Conservation (phyloP, 2,329 filamentous ascomycete genomes). For the Curvularia sp. region DNA sequence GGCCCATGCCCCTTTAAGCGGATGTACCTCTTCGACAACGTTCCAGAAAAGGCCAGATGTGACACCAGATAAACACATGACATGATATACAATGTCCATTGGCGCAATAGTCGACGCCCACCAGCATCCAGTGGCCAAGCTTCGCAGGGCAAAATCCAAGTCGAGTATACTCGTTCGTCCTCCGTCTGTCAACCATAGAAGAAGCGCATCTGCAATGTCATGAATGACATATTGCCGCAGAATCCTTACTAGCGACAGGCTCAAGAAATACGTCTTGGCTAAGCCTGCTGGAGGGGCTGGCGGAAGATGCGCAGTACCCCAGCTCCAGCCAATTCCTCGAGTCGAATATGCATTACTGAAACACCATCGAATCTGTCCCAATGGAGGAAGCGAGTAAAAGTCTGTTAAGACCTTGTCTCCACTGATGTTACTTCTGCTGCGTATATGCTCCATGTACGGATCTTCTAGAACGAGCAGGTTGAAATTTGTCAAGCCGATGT, state of each 20-base stretch:
- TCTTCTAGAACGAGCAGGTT: background rate
- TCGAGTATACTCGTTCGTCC: slow-evolving; percentile 2
- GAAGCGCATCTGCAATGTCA: background rate
- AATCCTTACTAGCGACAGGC: background rate
- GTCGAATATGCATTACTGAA: background rate
- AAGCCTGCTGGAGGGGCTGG: background rate
- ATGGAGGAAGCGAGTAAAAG: background rate
- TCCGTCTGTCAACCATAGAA: background rate
- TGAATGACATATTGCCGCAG: background rate
- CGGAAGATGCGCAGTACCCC: background rate
- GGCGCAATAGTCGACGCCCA: slow-evolving; percentile 1
- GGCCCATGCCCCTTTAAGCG: background rate
- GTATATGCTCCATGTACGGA: background rate
- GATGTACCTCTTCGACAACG: slow-evolving; percentile 1
- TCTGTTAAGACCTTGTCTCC: background rate
- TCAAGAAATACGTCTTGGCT: background rate
- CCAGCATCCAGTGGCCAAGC: background rate
- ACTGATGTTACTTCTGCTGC: background rate
- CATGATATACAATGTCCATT: background rate
- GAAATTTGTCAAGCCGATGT: background rate
- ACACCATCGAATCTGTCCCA: background rate
- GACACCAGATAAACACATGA: background rate
- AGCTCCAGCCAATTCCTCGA: background rate
- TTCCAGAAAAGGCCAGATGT: slow-evolving; percentile 5
- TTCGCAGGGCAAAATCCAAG: background rate